Evolutionary conservation across 805 yeast genomes (phyloP).

Genomic region (Saccharomycopsis fermentans): DNA sequence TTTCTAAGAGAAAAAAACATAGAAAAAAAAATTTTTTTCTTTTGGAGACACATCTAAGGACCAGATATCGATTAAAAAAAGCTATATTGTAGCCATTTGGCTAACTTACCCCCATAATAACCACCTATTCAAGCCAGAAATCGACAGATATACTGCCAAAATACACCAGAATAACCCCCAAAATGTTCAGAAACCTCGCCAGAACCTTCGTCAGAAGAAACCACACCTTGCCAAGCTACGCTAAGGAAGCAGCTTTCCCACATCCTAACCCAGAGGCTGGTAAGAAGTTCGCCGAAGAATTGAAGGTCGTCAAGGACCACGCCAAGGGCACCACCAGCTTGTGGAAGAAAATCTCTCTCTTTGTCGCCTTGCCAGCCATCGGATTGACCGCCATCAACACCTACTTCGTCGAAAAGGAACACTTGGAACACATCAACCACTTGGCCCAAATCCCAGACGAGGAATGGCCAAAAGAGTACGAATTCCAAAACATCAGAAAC

Average conservation of each 20-base stretch:
- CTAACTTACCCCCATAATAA: too few species aligned
- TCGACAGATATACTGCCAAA: too few species aligned
- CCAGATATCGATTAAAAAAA: too few species aligned
- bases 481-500: conserved; percentile 81
- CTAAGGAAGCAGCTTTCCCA: conserved; percentile 38
- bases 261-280: conserved; percentile 52
- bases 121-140: too few species aligned
- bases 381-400: conserved; percentile 70
- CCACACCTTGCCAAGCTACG: conserved; percentile 30
- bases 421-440: conserved; percentile 83
- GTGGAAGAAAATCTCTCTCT: conserved; percentile 80
- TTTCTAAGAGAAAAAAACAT: neutral
- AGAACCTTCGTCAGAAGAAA: conserved; percentile 15
- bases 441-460: conserved; percentile 61
- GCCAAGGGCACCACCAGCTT: conserved; percentile 62
- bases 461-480: conserved; percentile 88
- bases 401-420: conserved; percentile 72
- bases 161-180: neutral
- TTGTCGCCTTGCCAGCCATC: conserved; percentile 77
- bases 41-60: neutral
- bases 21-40: neutral
- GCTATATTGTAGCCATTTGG: too few species aligned
- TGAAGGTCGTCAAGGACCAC: conserved; percentile 66
- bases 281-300: conserved; percentile 50
- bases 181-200: neutral